Base-by-base conservation (phyloP, 129 eudicot genomes). In the Heracleum sosnowskyi region DNA sequence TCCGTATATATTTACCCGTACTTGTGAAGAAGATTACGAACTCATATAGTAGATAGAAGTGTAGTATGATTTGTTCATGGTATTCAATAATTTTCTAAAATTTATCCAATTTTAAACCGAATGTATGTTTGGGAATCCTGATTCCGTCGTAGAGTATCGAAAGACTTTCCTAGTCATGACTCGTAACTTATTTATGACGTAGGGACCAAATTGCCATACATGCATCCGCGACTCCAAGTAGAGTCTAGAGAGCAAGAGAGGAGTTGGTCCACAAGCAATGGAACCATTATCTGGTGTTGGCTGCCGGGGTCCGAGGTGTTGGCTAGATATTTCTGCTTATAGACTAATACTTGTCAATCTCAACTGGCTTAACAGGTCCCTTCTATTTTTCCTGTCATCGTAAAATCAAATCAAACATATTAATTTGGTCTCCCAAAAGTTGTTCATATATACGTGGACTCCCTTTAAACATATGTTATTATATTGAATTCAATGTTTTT, bases 261-360 rank as follows among this genome's bases (percentile, higher is more conserved):
- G 28, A 69, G 75, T 70, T 70, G 75, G 75, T 70, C 75, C 46
- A 70, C 75, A 22, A 37, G 28, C 33, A 10, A 60, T 60, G 3
- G 68, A 24, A 36, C n/a, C 41, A 7, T 22, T 20, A 69, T 17
- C 33, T 9, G 22, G 0, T 24, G 42, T 37, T 22, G 46, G 31
- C 28, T 70, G 46, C 28, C 46, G 26, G 24, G 74, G 74, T 8
- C 74, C 74, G 18, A 34, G 6, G 0, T 69, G 74, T 69, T 37
- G 74, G 75, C 44, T 34, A 34, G 75, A 70, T 70, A 70, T 70
- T 70, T 70, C 4, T 9, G 75, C 33, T n/a, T 10, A 10, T 2
- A n/a, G 34, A 60, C 68, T 70, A 17, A 18, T 70, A 10, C 15
- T 34, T 69, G 26, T 36, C 31, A 35, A 22, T 20, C 0, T 20